These are phyloP conservation scores for Balakata baccata DNA, from an alignment of 345 rosid genomes.

Conservation along the genomic window DNA sequence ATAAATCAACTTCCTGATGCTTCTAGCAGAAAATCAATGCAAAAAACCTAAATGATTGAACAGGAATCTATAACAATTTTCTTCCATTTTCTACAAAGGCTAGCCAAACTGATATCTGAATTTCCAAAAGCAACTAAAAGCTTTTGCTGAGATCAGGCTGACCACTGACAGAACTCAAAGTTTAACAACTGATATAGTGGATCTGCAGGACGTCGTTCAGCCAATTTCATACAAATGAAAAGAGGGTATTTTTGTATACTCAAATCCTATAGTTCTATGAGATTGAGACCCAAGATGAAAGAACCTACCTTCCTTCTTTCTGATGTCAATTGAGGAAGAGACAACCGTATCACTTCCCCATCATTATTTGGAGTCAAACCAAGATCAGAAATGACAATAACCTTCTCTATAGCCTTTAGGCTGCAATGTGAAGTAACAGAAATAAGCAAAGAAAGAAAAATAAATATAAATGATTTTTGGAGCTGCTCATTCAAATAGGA, in stretches of 20 bases:
- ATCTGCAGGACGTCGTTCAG: not conserved
- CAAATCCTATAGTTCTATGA: not conserved
- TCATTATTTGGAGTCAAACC: slow-evolving; percentile 90
- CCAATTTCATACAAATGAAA: not conserved
- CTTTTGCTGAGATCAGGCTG: not conserved
- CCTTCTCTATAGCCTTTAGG: slow-evolving; percentile 89
- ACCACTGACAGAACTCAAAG: not conserved
- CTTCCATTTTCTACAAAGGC: not conserved
- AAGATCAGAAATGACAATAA: slow-evolving; percentile 78
- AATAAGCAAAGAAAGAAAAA: not conserved
- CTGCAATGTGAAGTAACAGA: slow-evolving; percentile 35
- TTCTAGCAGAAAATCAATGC: not conserved
- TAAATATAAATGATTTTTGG: slow-evolving; percentile 5
- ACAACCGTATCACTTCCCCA: slow-evolving; percentile 82
- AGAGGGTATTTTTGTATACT: not conserved
- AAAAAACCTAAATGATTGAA: not conserved
- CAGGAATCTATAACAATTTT: not conserved
- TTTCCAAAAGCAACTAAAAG: not conserved
- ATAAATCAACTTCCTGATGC: no score
- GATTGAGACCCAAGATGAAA: slow-evolving; percentile 11
- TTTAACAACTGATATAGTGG: not conserved
- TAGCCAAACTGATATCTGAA: not conserved
- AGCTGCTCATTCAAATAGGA: slow-evolving; percentile 1
- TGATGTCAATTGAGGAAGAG: slow-evolving; percentile 78
- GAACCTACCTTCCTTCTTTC: slow-evolving; percentile 85